Base-by-base conservation (phyloP, 306 rosid genomes). In the Trichosanthes truncata region DNA sequence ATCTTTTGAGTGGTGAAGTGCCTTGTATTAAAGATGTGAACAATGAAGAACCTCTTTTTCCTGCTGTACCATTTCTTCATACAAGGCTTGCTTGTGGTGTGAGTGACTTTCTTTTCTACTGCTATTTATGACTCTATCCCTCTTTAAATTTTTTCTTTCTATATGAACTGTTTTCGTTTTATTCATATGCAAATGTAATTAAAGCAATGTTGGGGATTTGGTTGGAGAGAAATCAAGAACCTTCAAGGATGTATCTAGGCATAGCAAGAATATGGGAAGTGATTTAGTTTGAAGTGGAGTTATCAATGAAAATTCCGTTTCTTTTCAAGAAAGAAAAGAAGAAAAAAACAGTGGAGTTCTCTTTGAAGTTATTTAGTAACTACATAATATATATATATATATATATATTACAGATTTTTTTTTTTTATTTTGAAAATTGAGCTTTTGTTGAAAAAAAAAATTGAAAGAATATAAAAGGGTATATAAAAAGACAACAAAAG, bases 11-110 rank as follows among this genome's bases (percentile, higher is more conserved):
- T 73, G 98, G 98, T 76, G 93, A 91, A 82, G 95, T 91, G 23
- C 97, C 98, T 87, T 85, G 97, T 33, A 84, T 89, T 73, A 91
- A 89, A 85, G 95, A 88, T 63, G 98, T 94, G 84, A 94, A 94
- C 76, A 90, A 88, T 40, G 97, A 89, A 84, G 97, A 94, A 82
- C 98, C 98, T 6, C 88, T 94, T 67, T 92, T 94, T 81, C 98
- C 97, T 0, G 91, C 93, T 40, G 85, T 91, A 79, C 90, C 97
- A 36, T 63, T 86, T 72, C 87, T 92, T 60, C 91, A 85, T 80
- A 78, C 82, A 79, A 87, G 78, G 68, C 84, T 88, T 74, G 80
- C 88, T 79, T 83, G 74, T 81, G 87, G 65, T 77, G 98, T 92
- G 84, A 87, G 93, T 87, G 82, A 56, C 69, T 82, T 53, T 82